phyloP scores from a whole-genome alignment of 1,284 basidiomycete genomes.

The Puccinia horiana region DNA sequence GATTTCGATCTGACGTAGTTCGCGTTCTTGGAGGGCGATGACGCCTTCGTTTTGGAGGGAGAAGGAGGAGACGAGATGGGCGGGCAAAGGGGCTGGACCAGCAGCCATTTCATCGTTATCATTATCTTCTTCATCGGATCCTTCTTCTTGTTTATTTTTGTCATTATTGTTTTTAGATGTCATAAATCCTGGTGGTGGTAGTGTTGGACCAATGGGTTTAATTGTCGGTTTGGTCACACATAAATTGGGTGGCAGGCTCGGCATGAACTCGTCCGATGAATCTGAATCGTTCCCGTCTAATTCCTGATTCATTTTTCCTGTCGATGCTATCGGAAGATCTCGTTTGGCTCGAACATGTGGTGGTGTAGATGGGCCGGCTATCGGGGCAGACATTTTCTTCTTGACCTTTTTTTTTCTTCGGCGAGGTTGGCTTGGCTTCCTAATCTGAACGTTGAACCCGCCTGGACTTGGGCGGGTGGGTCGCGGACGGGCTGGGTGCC shows the following conservation, averaged over 20 bases:
- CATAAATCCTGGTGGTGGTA: slow-evolving; percentile 20
- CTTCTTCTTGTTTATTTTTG: background rate
- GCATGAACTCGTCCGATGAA: slow-evolving; percentile 44
- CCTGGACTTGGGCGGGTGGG: too few relatives aligned
- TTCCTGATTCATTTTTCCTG: background rate
- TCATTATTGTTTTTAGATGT: background rate
- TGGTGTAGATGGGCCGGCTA: slow-evolving; percentile 35
- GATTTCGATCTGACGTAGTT: slow-evolving; percentile 68
- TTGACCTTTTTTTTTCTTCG: too few relatives aligned
- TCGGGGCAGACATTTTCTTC: slow-evolving; percentile 25
- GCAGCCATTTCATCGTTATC: background rate
- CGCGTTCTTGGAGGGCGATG: slow-evolving; percentile 62
- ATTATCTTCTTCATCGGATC: background rate
- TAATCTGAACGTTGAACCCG: too few relatives aligned
- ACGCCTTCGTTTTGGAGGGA: slow-evolving; percentile 31
- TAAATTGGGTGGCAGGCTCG: slow-evolving; percentile 10
- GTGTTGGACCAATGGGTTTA: slow-evolving; percentile 25
- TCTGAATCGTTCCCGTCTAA: slow-evolving; percentile 12
- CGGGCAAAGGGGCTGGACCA: slow-evolving; percentile 35
- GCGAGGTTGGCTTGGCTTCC: too few relatives aligned
- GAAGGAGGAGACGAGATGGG: background rate
- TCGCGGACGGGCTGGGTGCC: too few relatives aligned
- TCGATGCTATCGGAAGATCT: background rate
- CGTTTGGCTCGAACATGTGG: background rate
- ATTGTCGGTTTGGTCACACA: background rate